Base-by-base conservation (phyloP, 2,329 filamentous ascomycete genomes). In the Neopestalotiopsis sp. region DNA sequence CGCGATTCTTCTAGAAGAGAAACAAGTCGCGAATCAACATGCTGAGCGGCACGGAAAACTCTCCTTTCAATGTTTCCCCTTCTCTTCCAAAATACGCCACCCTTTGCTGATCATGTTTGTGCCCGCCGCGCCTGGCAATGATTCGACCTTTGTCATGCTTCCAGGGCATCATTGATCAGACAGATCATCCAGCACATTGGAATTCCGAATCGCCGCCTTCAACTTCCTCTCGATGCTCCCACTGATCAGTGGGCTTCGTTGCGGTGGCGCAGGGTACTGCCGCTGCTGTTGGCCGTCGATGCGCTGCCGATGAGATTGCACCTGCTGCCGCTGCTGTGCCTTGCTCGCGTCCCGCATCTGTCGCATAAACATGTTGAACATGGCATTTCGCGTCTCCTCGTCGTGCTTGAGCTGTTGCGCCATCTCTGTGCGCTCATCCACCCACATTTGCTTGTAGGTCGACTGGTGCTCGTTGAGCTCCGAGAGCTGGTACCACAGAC, bases 401-500 rank as follows among this genome's bases (percentile, higher is more conserved):
- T 62, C 32, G 3, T 34, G 12, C 57, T 32, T 14, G 9, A 66
- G 61, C 20, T 69, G 67, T 20, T 14, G 30, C 4, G 45, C 42
- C 67, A 66, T 62, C 30, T 58, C 56, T 20, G 40, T 12, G 24
- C 62, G 67, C 67, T 68, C 67, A 5, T 62, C 64, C 17, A 66
- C 7, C 67, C 67, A 69, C 63, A 69, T 66, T 1, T 66, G 4
- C 14, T 66, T 45, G 57, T 66, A 69, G 17, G 42, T 62, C 24
- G 49, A 20, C 32, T 69, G 67, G 67, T 66, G 67, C 5, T 20
- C 12, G 63, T 69, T 69, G 38, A 69, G 63, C 32, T 69, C 67
- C 7, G 10, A 10, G 20, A 69, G 67, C 42, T 66, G 57, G 57
- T 66, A 61, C 5, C 30, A 66, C 7, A 69, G 57, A 12, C 42